Evolutionary conservation across 2,329 filamentous ascomycete species (phyloP).

Genomic region (Epichloe typhina): DNA sequence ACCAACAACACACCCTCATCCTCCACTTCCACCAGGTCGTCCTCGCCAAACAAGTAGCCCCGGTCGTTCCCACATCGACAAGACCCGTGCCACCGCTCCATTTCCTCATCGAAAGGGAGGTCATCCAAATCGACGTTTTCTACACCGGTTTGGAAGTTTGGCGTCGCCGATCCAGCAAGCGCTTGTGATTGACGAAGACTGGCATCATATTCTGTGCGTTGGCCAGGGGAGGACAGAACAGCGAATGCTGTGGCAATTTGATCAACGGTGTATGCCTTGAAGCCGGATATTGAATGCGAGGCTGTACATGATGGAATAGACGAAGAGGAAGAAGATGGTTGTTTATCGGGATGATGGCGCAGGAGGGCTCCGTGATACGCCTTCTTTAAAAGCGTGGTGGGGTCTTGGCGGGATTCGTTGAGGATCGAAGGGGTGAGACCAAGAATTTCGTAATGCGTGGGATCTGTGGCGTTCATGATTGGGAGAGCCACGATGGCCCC

Average conservation of each 20-base stretch:
- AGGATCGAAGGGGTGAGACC: constrained; percentile 37
- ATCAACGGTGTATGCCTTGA: constrained; percentile 39
- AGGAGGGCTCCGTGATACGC: constrained; percentile 54
- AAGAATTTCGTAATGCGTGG: constrained; percentile 49
- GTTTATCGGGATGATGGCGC: constrained; percentile 52
- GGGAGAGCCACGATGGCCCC: no score
- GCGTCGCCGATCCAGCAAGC: constrained; percentile 5
- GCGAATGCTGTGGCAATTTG: constrained; percentile 49
- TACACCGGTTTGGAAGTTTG: constrained; percentile 41
- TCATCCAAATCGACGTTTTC: constrained; percentile 56
- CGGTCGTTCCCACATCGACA: constrained; percentile 53
- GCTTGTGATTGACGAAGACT: constrained; percentile 23
- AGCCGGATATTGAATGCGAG: neutral
- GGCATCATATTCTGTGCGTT: constrained; percentile 41
- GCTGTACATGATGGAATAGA: neutral
- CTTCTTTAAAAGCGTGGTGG: constrained; percentile 39
- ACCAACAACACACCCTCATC: constrained; percentile 49
- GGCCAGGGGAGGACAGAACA: constrained; percentile 36
- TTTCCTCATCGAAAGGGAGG: constrained; percentile 36
- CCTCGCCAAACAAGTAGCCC: constrained; percentile 46
- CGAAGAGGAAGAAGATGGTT: constrained; percentile 8
- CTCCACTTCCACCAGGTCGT: constrained; percentile 44
- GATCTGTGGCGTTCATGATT: neutral
- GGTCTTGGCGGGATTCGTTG: constrained; percentile 26
- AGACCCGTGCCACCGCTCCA: constrained; percentile 37